Conservation (phyloP, 1,284 basidiomycete species). For the Schizophyllum amplum region DNA sequence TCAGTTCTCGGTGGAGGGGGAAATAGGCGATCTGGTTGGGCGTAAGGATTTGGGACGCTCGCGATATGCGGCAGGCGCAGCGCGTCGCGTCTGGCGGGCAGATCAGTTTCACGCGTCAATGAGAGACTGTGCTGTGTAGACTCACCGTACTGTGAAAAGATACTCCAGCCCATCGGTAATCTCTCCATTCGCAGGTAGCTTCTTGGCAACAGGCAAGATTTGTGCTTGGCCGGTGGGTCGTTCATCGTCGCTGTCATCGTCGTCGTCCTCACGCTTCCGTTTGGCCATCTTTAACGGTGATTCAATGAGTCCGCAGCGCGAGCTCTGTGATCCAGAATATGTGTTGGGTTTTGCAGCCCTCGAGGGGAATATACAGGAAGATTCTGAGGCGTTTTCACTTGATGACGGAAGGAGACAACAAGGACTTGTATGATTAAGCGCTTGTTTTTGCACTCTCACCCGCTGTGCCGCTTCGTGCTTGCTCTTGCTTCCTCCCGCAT, state of each 20-base stretch:
- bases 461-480: not conserved
- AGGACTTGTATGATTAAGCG: not conserved
- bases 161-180: conserved; percentile 74
- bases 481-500: not conserved
- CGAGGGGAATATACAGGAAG: no score
- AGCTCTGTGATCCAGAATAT: no score
- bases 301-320: no score
- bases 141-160: conserved; percentile 76
- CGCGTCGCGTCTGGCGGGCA: conserved; percentile 50
- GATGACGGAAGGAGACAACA: not conserved
- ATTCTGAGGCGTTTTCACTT: no score
- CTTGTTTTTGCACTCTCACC: no score
- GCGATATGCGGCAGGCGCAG: conserved; percentile 51
- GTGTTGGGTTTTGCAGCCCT: no score
- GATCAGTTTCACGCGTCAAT: conserved; percentile 6
- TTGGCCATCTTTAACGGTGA: conserved; percentile 24
- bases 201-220: conserved; percentile 60
- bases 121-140: no score
- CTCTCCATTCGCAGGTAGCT: conserved; percentile 57
- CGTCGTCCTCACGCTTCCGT: conserved; percentile 36
- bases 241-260: conserved; percentile 43
- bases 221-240: conserved; percentile 49
- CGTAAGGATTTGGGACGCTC: conserved; percentile 61
- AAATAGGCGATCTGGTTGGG: conserved; percentile 22
- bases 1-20: conserved; percentile 4